These are phyloP conservation scores for Tieghemostelium lacteum DNA, from an alignment of 78 protist species.

Conservation along the genomic window DNA sequence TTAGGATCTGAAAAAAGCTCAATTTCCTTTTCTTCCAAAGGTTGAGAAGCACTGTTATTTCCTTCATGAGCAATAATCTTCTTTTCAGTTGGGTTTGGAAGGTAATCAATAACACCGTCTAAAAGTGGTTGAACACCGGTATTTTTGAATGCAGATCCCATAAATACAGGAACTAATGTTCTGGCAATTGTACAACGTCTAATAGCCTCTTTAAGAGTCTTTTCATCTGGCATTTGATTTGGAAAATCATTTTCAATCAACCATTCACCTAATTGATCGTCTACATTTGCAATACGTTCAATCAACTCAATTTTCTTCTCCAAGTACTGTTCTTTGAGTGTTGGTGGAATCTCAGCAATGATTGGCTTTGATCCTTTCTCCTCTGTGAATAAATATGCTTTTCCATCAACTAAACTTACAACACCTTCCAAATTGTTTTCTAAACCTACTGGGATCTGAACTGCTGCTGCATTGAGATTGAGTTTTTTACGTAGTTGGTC, in stretches of 20 bases:
- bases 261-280: slow-evolving; percentile 72
- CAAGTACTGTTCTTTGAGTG: not conserved
- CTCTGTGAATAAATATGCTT: slow-evolving; percentile 77
- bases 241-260: slow-evolving; percentile 79
- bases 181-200: slow-evolving; percentile 71
- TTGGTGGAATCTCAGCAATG: slow-evolving; percentile 17
- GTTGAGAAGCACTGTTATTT: slow-evolving; percentile 6
- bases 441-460: slow-evolving; percentile 91
- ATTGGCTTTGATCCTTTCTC: slow-evolving; percentile 45
- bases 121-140: slow-evolving; percentile 96
- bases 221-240: slow-evolving; percentile 44
- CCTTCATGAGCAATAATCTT: slow-evolving; percentile 69
- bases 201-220: slow-evolving; percentile 29
- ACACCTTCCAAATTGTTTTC: slow-evolving; percentile 87
- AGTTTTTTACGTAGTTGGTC: slow-evolving; percentile 83
- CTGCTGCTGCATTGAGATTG: slow-evolving; percentile 89
- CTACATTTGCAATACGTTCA: slow-evolving; percentile 63
- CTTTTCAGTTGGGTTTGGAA: slow-evolving; percentile 94
- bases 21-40: slow-evolving; percentile 48
- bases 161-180: slow-evolving; percentile 90
- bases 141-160: slow-evolving; percentile 97
- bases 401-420: slow-evolving; percentile 87
- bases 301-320: slow-evolving; percentile 62
- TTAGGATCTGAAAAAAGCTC: slow-evolving; percentile 45
- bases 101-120: slow-evolving; percentile 89